Evolutionary conservation across 1,284 basidiomycete genomes (phyloP), one percentile per base, ranked within the genome.

Genomic region (Melampsora americana): DNA sequence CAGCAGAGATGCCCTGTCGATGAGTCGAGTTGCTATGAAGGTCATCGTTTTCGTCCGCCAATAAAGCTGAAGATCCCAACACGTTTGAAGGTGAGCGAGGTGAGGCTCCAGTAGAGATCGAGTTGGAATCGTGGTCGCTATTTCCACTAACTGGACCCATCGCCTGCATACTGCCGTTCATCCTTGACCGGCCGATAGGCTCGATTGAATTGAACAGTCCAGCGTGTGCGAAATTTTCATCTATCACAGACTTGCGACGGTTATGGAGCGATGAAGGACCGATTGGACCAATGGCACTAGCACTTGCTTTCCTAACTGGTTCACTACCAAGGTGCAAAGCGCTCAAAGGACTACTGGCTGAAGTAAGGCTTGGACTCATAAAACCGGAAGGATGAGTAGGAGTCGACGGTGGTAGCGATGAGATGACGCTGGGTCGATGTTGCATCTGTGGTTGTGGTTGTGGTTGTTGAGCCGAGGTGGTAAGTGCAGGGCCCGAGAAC

Each of bases 301-400:
- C 64, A 59, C 42, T 74, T 18, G 72, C 72, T 67, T 74, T 74
- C 26, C 65, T 74, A 1, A 74, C 72, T 39, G 72, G 72, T 53
- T 74, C 65, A 44, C 72, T 74, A 5, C 72, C 72, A 11, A 74
- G 50, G 59, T 74, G 72, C 53, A 74, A 44, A 60, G 72, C 64
- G 44, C 72, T 67, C 5, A 74, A n/a, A 11, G 72, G 72, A 59
- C 72, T 74, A 56, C 50, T 74, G 6, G 53, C 72, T 44, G 72
- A 74, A 67, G 50, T 67, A 20, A 74, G 53, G 42, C 50, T 65
- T 60, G 72, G 72, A 35, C 72, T 74, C 28, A 61, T 74, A 42
- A 74, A 46, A 60, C 72, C 72, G n/a, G 72, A 53, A 56, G 61
- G 61, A 66, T 73, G 60, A 42, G 62, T 73, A 39, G 70, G 62